Conservation (phyloP, 1,139 yeast genomes). For the Pichia sp. region DNA sequence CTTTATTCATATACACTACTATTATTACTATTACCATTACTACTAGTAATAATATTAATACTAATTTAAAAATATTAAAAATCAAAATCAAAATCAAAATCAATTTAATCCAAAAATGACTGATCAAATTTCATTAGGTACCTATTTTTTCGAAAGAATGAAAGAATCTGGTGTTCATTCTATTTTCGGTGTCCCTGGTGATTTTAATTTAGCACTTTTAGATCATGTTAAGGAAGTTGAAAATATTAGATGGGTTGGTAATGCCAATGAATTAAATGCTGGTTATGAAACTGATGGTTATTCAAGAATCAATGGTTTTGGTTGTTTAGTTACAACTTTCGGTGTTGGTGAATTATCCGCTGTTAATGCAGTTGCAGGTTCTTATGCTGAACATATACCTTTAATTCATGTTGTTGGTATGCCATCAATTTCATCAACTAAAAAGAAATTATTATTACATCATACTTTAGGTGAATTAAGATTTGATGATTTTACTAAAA, state of each 20-base stretch:
- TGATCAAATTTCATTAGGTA: slow-evolving; percentile 43
- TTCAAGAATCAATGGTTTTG: slow-evolving; percentile 56
- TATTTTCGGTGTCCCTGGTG: slow-evolving; percentile 76
- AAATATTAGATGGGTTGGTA: slow-evolving; percentile 62
- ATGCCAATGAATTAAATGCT: slow-evolving; percentile 67
- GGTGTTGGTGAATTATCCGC: slow-evolving; percentile 66
- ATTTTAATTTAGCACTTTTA: slow-evolving; percentile 62
- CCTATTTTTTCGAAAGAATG: slow-evolving; percentile 57
- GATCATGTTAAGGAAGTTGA: slow-evolving; percentile 61
- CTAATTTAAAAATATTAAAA: no score
- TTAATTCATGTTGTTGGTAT: slow-evolving; percentile 50
- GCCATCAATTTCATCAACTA: slow-evolving; percentile 58
- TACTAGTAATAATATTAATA: no score
- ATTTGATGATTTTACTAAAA: slow-evolving; percentile 69
- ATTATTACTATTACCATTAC: no score
- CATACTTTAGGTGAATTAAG: slow-evolving; percentile 76
- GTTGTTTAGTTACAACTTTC: slow-evolving; percentile 57
- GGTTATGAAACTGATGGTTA: slow-evolving; percentile 71
- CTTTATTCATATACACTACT: no score
- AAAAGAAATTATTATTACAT: slow-evolving; percentile 45
- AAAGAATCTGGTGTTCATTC: slow-evolving; percentile 56
- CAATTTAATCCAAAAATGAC: neutral
- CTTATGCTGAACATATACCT: slow-evolving; percentile 57
- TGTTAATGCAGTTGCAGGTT: slow-evolving; percentile 52
- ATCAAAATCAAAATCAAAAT: no score